These are phyloP conservation scores for Pestalotiopsis fici DNA, from an alignment of 2,329 filamentous ascomycete species.

Conservation along the genomic window DNA sequence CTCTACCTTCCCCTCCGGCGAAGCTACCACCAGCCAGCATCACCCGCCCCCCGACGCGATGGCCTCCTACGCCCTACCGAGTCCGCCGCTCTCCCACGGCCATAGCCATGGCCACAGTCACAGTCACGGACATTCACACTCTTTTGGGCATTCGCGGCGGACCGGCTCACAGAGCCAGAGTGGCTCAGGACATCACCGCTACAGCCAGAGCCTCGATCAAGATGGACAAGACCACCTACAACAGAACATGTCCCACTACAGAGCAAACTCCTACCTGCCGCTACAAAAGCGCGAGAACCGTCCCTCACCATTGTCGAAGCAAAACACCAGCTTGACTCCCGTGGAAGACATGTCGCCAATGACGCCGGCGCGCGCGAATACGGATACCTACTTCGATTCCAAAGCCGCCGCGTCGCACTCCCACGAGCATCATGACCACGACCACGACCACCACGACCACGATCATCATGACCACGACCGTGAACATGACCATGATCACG, in stretches of 20 bases:
- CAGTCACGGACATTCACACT: slow-evolving; percentile 36
- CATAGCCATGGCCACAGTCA: slow-evolving; percentile 37
- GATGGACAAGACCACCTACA: slow-evolving; percentile 6
- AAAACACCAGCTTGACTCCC: slow-evolving; percentile 21
- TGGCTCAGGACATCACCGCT: slow-evolving; percentile 28
- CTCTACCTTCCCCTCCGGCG: neutral
- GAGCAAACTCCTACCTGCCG: slow-evolving; percentile 33
- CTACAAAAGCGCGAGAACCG: slow-evolving; percentile 33
- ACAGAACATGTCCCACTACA: slow-evolving; percentile 28
- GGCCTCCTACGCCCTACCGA: slow-evolving; percentile 56
- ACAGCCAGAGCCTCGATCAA: slow-evolving; percentile 28
- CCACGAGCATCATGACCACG: slow-evolving; percentile 21
- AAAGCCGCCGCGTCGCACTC: neutral
- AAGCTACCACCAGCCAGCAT: neutral
- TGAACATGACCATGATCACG: slow-evolving; percentile 19
- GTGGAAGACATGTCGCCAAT: slow-evolving; percentile 16
- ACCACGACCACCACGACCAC: slow-evolving; percentile 29
- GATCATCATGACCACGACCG: slow-evolving; percentile 24
- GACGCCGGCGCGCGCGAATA: slow-evolving; percentile 3
- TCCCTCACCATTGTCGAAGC: slow-evolving; percentile 30
- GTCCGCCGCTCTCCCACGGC: slow-evolving; percentile 48
- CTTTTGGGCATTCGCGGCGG: slow-evolving; percentile 35
- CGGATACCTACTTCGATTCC: slow-evolving; percentile 17
- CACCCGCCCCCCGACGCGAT: slow-evolving; percentile 29
- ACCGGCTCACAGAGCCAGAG: slow-evolving; percentile 30